A percentile compares a stretch with the other conserved stretches of the same genome.
Evolutionary conservation across 2,329 filamentous ascomycete genomes (phyloP).

Genomic region (Diplodia mutila): DNA sequence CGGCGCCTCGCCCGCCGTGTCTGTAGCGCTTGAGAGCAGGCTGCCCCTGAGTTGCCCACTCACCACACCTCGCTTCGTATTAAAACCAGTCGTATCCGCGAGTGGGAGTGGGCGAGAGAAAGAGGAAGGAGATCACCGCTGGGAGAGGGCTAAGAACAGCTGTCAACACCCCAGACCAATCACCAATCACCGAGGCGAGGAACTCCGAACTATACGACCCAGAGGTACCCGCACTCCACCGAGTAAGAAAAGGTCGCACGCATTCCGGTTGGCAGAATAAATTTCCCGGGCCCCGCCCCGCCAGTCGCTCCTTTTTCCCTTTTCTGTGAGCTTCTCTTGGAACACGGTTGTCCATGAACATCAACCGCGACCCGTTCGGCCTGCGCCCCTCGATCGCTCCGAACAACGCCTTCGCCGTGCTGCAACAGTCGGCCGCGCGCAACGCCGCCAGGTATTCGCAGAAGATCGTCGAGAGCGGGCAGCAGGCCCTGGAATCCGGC

Average conservation of each 20-base stretch:
- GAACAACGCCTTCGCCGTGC: conserved; percentile 35
- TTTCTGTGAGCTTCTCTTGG: neutral
- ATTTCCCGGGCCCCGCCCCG: conserved; percentile 13
- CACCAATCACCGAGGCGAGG: neutral
- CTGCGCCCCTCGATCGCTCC: conserved; percentile 41
- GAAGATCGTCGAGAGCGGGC: conserved; percentile 35
- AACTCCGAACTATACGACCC: conserved; percentile 2
- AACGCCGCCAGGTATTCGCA: conserved; percentile 31
- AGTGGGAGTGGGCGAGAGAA: conserved; percentile 5
- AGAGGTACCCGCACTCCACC: conserved; percentile 5
- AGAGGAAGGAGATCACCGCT: conserved; percentile 20
- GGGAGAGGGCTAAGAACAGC: conserved; percentile 2
- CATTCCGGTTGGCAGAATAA: conserved; percentile 1
- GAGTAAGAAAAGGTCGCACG: neutral
- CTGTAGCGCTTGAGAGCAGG: neutral
- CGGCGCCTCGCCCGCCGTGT: neutral
- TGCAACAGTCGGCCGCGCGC: conserved; percentile 39
- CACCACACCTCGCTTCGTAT: neutral
- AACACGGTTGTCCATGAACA: conserved; percentile 20
- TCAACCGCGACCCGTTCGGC: conserved; percentile 52
- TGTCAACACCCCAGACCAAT: conserved; percentile 23
- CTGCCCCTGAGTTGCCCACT: neutral
- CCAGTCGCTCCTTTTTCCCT: conserved; percentile 12
- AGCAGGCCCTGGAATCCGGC: conserved; percentile 40
- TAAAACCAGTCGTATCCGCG: conserved; percentile 5